phyloP scores from a whole-genome alignment of 352 stramenopile species.

The Phytophthora tentaculata region DNA sequence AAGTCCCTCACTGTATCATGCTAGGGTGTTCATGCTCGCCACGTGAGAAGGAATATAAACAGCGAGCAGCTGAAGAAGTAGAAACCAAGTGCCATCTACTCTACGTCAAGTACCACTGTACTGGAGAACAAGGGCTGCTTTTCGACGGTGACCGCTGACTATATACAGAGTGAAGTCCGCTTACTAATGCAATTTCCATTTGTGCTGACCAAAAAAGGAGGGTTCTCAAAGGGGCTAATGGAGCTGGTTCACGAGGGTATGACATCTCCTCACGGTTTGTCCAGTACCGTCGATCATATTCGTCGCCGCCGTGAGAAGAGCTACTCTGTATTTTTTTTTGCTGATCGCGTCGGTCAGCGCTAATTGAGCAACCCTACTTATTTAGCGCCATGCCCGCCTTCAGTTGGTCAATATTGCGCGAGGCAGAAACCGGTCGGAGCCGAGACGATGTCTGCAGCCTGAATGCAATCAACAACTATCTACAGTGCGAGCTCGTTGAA shows the following conservation, averaged over 20 bases:
- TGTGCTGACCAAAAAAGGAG: not conserved
- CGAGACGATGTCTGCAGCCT: not conserved
- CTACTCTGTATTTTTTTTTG: not conserved
- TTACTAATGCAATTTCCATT: not conserved
- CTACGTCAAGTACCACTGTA: slow-evolving; percentile 1
- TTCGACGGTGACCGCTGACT: not conserved
- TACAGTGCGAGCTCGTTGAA: not conserved
- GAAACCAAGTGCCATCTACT: slow-evolving; percentile 1
- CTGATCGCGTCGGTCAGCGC: not conserved
- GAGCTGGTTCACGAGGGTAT: not conserved
- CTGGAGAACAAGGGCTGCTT: not conserved
- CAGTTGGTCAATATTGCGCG: not conserved
- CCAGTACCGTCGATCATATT: not conserved
- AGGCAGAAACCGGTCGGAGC: not conserved
- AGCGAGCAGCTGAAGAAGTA: not conserved
- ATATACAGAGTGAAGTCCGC: not conserved
- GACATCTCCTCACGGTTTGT: not conserved
- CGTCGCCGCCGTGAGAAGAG: not conserved
- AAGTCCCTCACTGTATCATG: not conserved
- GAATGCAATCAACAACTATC: not conserved
- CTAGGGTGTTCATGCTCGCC: not conserved
- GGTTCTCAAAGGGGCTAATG: not conserved
- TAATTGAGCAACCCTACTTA: not conserved
- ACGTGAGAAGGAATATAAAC: not conserved
- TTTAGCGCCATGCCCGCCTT: not conserved